These are phyloP conservation scores for Nicotiana otophora DNA, from an alignment of 257 asterid genomes.

Conservation along the genomic window DNA sequence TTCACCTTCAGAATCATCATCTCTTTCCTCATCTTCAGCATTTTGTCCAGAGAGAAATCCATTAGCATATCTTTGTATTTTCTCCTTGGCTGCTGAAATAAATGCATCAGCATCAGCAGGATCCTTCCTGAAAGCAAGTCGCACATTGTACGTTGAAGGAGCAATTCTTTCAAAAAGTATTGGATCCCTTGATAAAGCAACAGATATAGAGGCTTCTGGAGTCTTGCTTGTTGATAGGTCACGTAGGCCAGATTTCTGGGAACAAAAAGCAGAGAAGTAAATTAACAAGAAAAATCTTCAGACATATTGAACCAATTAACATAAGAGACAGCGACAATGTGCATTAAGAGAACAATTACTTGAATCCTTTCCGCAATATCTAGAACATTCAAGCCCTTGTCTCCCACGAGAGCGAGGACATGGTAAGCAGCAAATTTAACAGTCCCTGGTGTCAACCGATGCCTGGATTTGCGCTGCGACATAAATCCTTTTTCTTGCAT, in stretches of 20 bases:
- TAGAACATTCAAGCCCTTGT: slow-evolving; percentile 86
- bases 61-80: slow-evolving; percentile 76
- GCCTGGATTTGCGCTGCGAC: slow-evolving; percentile 82
- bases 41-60: slow-evolving; percentile 75
- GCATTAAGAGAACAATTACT: slow-evolving; percentile 33
- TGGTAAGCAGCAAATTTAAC: slow-evolving; percentile 99
- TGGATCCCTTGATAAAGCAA: slow-evolving; percentile 98
- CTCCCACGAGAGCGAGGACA: slow-evolving; percentile 98
- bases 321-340: not conserved
- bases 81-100: slow-evolving; percentile 79
- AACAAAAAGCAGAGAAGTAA: slow-evolving; percentile 9
- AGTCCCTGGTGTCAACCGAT: slow-evolving; percentile 96
- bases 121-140: slow-evolving; percentile 88
- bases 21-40: slow-evolving; percentile 90
- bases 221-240: slow-evolving; percentile 97
- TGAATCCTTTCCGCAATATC: slow-evolving; percentile 97
- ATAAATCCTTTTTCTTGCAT: slow-evolving; percentile 89
- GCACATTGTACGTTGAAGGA: slow-evolving; percentile 92
- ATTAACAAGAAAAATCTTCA: slow-evolving; percentile 15
- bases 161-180: slow-evolving; percentile 94
- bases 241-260: slow-evolving; percentile 94
- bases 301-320: not conserved
- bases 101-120: slow-evolving; percentile 89
- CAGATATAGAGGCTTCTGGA: slow-evolving; percentile 98
- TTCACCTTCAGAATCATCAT: slow-evolving; percentile 92